Conservation (phyloP, 2,329 filamentous ascomycete species). For the Aspergillus japonicus region DNA sequence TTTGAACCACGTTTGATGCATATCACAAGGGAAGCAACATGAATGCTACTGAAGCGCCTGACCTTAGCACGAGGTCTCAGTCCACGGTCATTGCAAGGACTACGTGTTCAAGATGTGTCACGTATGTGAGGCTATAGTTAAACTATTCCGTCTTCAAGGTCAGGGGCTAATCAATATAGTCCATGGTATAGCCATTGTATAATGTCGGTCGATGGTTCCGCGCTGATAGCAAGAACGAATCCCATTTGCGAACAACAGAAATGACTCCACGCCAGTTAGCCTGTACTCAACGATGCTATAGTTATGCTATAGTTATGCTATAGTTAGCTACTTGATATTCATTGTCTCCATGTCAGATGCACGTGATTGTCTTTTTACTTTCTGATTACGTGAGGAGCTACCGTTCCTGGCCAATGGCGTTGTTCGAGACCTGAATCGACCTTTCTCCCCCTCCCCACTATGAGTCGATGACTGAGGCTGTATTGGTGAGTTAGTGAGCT, state of each 20-base stretch:
- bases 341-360: no score
- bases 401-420: slow-evolving; percentile 3
- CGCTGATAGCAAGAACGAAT: no score
- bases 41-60: background rate
- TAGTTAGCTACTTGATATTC: no score
- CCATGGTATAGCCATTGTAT: background rate
- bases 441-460: slow-evolving; percentile 9
- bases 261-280: no score
- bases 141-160: no score
- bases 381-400: background rate
- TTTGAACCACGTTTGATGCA: background rate
- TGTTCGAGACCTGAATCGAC: background rate
- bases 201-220: no score
- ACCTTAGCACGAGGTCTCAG: background rate
- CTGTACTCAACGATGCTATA: no score
- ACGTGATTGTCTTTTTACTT: background rate
- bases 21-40: background rate
- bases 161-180: background rate
- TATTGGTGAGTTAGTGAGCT: background rate
- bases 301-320: no score
- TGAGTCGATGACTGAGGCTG: slow-evolving; percentile 21
- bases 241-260: no score
- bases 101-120: background rate
- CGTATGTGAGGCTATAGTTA: background rate
- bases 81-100: background rate